Evolutionary conservation across 177 flowering plant genomes (phyloP).

Genomic region (Vitis hybrid): DNA sequence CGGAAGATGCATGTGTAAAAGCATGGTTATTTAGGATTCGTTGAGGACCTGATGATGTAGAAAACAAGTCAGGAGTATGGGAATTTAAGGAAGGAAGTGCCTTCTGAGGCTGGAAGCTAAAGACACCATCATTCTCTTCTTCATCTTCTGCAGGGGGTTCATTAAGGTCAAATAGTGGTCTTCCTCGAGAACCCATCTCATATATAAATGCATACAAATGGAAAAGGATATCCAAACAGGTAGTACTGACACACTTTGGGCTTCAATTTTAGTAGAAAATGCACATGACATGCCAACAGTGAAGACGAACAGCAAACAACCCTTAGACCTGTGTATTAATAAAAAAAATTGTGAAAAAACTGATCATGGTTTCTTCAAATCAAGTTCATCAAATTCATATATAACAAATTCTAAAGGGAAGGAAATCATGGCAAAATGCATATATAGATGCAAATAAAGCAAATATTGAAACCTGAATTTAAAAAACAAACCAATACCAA

Average conservation of each 20-base stretch:
- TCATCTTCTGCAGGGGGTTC: slow-evolving; percentile 85
- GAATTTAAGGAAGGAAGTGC: slow-evolving; percentile 52
- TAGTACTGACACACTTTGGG: slow-evolving; percentile 7
- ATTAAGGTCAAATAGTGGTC: slow-evolving; percentile 88
- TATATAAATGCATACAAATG: slow-evolving; percentile 59
- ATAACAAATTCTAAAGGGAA: not conserved
- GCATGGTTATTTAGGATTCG: slow-evolving; percentile 58
- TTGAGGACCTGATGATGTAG: slow-evolving; percentile 37
- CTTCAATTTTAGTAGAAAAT: slow-evolving; percentile 23
- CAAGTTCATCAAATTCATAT: slow-evolving; percentile 2
- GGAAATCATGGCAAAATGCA: not conserved
- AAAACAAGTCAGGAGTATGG: slow-evolving; percentile 38
- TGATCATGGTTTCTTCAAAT: slow-evolving; percentile 12
- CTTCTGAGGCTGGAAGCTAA: slow-evolving; percentile 63
- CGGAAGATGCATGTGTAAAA: slow-evolving; percentile 82
- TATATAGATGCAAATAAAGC: not conserved
- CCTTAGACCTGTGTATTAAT: slow-evolving; percentile 9
- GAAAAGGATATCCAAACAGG: slow-evolving; percentile 21
- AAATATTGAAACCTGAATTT: not conserved
- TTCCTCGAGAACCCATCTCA: slow-evolving; percentile 89
- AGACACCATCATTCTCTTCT: slow-evolving; percentile 47
- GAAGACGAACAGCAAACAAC: slow-evolving; percentile 4
- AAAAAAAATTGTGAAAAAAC: not conserved
- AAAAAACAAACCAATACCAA: no score
- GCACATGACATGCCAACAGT: slow-evolving; percentile 39